Percentiles rank a stretch among this genome's conserved stretches.
phyloP scores from a whole-genome alignment of 2,329 filamentous ascomycete genomes.

The Penicillium paneum region DNA sequence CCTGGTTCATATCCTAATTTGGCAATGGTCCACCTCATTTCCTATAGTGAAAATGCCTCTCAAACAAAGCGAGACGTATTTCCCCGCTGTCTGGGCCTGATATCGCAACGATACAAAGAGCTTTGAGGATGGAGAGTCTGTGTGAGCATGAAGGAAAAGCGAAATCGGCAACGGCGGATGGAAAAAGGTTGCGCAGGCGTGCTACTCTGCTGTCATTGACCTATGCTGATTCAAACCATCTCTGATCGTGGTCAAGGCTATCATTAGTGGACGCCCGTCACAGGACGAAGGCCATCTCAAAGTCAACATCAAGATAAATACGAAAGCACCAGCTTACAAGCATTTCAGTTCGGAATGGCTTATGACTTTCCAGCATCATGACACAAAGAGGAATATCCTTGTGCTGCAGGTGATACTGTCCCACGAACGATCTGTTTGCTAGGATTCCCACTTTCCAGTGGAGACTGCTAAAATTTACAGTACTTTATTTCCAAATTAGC shows the following conservation, averaged over 20 bases:
- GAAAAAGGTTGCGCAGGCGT: background rate
- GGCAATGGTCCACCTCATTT: background rate
- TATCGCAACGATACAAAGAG: background rate
- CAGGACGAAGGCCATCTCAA: background rate
- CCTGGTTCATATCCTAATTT: background rate
- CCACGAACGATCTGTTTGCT: background rate
- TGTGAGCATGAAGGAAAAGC: background rate
- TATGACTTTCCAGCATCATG: background rate
- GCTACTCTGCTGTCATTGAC: background rate
- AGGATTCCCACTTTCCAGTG: background rate
- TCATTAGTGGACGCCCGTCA: background rate
- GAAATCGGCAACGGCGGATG: too few relatives aligned
- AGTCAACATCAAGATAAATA: background rate
- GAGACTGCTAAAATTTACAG: background rate
- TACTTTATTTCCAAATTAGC: background rate
- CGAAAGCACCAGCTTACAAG: background rate
- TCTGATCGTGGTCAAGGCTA: background rate
- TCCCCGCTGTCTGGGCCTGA: background rate
- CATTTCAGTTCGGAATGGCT: background rate
- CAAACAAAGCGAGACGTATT: background rate
- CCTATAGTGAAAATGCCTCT: background rate
- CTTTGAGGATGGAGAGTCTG: background rate
- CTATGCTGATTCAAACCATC: background rate
- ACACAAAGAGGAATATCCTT: background rate
- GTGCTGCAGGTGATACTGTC: background rate